Conservation (phyloP, 257 asterid species). For the Dorcoceras hygrometricum region DNA sequence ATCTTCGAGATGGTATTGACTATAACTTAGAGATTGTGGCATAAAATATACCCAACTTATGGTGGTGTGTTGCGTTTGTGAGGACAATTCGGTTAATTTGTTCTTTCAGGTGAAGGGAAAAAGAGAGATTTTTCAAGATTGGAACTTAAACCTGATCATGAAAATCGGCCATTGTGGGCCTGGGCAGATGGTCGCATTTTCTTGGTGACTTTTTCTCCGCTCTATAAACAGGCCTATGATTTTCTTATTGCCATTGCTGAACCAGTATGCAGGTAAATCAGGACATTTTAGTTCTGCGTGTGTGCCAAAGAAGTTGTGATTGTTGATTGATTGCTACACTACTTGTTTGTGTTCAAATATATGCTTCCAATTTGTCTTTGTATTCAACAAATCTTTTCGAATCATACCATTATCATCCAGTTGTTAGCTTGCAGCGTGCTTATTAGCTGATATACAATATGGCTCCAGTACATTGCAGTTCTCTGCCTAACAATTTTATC, state of each 20-base stretch:
- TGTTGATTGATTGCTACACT: not conserved
- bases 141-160: conserved; percentile 92
- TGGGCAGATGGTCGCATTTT: conserved; percentile 95
- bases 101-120: conserved; percentile 58
- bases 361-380: not conserved
- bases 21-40: conserved; percentile 36
- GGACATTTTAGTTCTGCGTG: not conserved
- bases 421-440: not conserved
- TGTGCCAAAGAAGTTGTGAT: not conserved
- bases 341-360: conserved; percentile 7
- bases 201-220: conserved; percentile 84
- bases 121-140: conserved; percentile 81
- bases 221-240: conserved; percentile 93
- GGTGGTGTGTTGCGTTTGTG: not conserved
- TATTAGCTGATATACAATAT: not conserved
- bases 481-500: not conserved
- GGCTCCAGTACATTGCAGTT: conserved; percentile 1
- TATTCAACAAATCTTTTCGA: not conserved
- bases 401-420: conserved; percentile 3
- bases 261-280: conserved; percentile 84
- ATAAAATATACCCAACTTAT: conserved; percentile 22
- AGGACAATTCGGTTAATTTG: conserved; percentile 21
- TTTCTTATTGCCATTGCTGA: conserved; percentile 98
- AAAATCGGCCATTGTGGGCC: conserved; percentile 91
- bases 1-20: conserved; percentile 60